Percentiles rank a stretch among this genome's conserved stretches.
Evolutionary conservation across 257 asterid genomes (phyloP).

Genomic region (Nicotiana noctiflora): DNA sequence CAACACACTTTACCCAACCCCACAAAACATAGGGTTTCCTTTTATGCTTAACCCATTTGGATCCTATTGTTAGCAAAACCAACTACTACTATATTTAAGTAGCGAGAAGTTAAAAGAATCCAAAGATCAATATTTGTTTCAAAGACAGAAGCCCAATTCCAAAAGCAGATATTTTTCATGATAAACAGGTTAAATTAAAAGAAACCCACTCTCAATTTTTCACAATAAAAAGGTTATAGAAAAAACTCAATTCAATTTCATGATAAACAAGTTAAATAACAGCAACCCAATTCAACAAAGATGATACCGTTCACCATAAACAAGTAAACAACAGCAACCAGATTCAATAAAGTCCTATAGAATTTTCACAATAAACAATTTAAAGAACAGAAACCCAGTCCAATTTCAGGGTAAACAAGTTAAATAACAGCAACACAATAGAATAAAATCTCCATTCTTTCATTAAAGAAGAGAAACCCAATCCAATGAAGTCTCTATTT

Average conservation of each 20-base stretch:
- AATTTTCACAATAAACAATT: neutral
- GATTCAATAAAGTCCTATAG: neutral
- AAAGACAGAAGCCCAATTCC: neutral
- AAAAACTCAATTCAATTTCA: neutral
- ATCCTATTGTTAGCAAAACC: neutral
- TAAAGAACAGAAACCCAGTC: neutral
- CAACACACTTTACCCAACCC: neutral
- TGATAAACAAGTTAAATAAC: neutral
- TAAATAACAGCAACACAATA: neutral
- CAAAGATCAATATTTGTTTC: neutral
- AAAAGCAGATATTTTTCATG: neutral
- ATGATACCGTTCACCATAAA: neutral
- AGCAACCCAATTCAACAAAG: neutral
- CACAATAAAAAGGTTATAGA: neutral
- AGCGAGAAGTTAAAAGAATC: neutral
- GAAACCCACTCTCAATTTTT: neutral
- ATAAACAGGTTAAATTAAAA: neutral
- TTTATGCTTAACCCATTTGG: neutral
- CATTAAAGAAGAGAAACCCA: neutral
- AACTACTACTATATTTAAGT: neutral
- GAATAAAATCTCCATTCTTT: neutral
- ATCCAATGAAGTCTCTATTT: neutral
- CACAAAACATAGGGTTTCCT: neutral
- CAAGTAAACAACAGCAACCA: neutral
- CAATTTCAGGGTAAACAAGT: neutral